Base-by-base conservation (phyloP, 2,329 filamentous ascomycete genomes). In the Iodosphaeria phyllophila region DNA sequence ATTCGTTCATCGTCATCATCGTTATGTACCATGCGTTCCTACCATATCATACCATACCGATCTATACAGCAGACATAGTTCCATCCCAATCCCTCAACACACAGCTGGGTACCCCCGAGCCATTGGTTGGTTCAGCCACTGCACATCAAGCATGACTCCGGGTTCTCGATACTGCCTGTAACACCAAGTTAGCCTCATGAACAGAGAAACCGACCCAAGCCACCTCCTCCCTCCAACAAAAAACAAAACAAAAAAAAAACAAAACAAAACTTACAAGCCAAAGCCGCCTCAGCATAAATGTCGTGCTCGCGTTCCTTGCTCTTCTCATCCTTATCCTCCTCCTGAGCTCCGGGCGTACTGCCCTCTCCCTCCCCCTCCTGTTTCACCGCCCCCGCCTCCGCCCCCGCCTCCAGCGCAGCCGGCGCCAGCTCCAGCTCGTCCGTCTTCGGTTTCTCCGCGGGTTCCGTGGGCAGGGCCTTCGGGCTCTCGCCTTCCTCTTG, bases 101-200 rank as follows among this genome's bases (percentile, higher is more conserved):
- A 22, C 25, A 22, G 23, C 20, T 15, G 11, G 11, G 13, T 16
- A 7, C 11, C n/a, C 22, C 6, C 16, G 13, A 8, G 16, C 18
- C 12, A 13, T 6, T 14, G 21, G 16, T 20, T 15, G n/a, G 3
- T 13, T 41, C 66, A 95, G 59, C 84, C 86, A 54, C 80, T 91
- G 72, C 89, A 98, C 89, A 98, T 95, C 35, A 92, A 49, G 49
- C 89, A 98, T 23, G 75, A 64, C 49, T 98, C 89, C 39, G 76
- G 82, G 60, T 95, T 93, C 47, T 95, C 84, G 50, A 98, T 95
- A 56, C 84, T 93, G 62, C 72, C 72, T 77, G 30, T 40, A 23
- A 19, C 17, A 12, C 12, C 8, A 23, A 16, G 15, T 23, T 16
- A 16, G n/a, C n/a, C 13, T 6, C 7, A 20, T 20, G n/a, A 20